Evolutionary conservation across 345 rosid species (phyloP), one percentile per base, ranked within the genome.

Genomic region (Salix dunnii): DNA sequence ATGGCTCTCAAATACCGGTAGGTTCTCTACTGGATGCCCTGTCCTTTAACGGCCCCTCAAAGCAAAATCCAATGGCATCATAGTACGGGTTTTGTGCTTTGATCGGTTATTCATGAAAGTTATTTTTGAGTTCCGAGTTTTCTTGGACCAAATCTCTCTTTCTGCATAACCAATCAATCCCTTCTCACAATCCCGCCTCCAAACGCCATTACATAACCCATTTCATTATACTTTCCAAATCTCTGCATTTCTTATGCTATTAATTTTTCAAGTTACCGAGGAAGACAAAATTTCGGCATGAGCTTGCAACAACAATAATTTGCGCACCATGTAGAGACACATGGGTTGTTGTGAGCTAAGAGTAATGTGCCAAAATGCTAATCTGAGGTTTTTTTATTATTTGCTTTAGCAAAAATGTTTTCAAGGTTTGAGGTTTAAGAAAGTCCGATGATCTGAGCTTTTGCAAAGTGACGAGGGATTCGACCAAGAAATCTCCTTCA

Each of bases 331-430:
- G 78, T 35, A 7, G 55, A n/a, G 30, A 30, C 28, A 61, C 64
- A 48, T 33, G 74, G 78, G 75, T 68, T 75, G 77, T 61, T 71
- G 23, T 30, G 23, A 27, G 76, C 79, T 2, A 27, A 40, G 82
- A 80, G 76, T 70, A 75, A 51, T 80, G 75, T 70, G 82, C 82
- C 79, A 75, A 75, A 48, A 80, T 75, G 82, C 82, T 80, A 80
- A 80, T 75, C 82, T 70, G 82, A 80, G 82, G 76, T 60, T 0
- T 58, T 14, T 9, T 14, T 40, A 35, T 64, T 23, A 35, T 0
- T 68, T 1, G 3, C 17, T 51, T 20, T 5, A 3, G 0, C 53
- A 14, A 16, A 13, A 48, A 48, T 13, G 6, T 13, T 48, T 48
- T 1, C 2, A 4, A 2, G 58, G 58, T 20, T 6, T 20, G 7